These are phyloP conservation scores for Paspalum notatum DNA, from an alignment of 176 grass and related monocot genomes.

Conservation along the genomic window DNA sequence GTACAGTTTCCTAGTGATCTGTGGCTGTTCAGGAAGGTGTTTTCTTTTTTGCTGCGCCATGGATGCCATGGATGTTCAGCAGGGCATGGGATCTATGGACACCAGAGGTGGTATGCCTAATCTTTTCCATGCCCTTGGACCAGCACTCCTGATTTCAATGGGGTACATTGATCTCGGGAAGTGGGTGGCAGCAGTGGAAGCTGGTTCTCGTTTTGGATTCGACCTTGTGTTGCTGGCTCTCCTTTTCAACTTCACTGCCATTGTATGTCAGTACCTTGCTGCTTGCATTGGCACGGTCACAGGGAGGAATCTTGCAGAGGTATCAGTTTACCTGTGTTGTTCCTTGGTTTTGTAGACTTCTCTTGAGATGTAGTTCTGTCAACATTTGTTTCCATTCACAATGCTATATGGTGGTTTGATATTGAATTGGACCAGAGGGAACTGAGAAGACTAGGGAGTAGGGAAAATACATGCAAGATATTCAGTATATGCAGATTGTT, in stretches of 20 bases:
- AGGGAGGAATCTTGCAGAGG: constrained; percentile 83
- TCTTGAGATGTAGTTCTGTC: constrained; percentile 34
- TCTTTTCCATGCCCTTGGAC: constrained; percentile 77
- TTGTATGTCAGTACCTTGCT: constrained; percentile 85
- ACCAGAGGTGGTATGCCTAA: constrained; percentile 33
- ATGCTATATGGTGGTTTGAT: constrained; percentile 28
- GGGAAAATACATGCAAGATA: constrained; percentile 4
- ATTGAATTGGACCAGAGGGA: constrained; percentile 27
- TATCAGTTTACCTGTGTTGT: constrained; percentile 43
- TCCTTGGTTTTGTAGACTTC: constrained; percentile 36
- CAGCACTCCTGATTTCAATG: constrained; percentile 81
- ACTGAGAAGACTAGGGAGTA: constrained; percentile 22
- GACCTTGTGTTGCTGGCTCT: constrained; percentile 71
- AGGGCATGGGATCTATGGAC: constrained; percentile 26
- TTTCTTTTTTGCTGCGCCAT: constrained; percentile 37
- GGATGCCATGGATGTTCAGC: constrained; percentile 44
- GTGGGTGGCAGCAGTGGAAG: constrained; percentile 80
- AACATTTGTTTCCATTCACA: constrained; percentile 23
- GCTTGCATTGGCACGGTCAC: constrained; percentile 81
- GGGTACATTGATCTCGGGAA: constrained; percentile 93
- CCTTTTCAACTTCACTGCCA: constrained; percentile 86
- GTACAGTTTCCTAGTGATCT: constrained; percentile 40
- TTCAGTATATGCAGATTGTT: not conserved
- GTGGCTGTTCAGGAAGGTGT: not conserved
- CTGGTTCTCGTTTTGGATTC: constrained; percentile 73